phyloP scores from a whole-genome alignment of 768 basidiomycete species.

The Cyathus striatus region DNA sequence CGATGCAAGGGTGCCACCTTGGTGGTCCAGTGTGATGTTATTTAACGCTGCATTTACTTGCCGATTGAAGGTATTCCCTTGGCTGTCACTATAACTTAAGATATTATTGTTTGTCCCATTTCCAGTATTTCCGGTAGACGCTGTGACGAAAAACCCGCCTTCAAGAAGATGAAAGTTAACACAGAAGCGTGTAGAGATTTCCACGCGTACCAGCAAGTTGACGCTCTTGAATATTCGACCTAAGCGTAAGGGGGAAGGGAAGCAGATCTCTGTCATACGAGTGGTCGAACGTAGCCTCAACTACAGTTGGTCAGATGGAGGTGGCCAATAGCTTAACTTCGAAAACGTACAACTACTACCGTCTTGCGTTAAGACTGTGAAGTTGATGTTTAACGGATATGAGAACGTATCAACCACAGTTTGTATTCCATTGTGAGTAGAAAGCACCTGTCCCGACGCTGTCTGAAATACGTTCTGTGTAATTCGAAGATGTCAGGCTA shows the following conservation, averaged over 20 bases:
- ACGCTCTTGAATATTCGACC: constrained; percentile 51
- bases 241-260: constrained; percentile 54
- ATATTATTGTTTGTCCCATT: constrained; percentile 71
- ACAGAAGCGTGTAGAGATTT: background rate
- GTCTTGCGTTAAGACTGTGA: constrained; percentile 27
- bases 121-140: constrained; percentile 44
- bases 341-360: constrained; percentile 28
- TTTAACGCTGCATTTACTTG: constrained; percentile 56
- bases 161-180: constrained; percentile 1
- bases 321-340: background rate
- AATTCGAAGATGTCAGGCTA: background rate
- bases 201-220: constrained; percentile 51
- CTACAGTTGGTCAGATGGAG: constrained; percentile 21
- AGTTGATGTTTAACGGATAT: constrained; percentile 41
- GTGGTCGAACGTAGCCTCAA: constrained; percentile 55
- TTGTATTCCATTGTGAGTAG: constrained; percentile 36
- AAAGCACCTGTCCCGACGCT: constrained; percentile 27
- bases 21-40: constrained; percentile 53
- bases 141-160: constrained; percentile 48
- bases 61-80: constrained; percentile 59
- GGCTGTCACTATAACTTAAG: constrained; percentile 53
- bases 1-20: constrained; percentile 46
- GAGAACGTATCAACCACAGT: constrained; percentile 36
- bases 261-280: constrained; percentile 56
- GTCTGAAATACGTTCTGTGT: constrained; percentile 35